Evolutionary conservation across 1,284 basidiomycete genomes (phyloP).

Genomic region (Puccinia triticina): DNA sequence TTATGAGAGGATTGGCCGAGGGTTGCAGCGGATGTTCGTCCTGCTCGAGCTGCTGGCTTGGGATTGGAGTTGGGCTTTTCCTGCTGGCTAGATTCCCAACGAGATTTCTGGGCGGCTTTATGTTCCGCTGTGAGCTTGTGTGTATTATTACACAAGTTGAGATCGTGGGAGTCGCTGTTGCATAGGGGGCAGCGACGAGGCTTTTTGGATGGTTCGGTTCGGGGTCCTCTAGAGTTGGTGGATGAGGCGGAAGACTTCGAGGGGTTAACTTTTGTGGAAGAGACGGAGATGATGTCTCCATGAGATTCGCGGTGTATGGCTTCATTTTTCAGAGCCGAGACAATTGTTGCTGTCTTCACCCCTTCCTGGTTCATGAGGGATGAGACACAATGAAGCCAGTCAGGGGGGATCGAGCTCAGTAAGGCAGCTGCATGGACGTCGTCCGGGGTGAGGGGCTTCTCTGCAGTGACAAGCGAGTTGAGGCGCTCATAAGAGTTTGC

Average conservation of each 20-base stretch:
- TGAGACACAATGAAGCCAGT: conserved; percentile 5
- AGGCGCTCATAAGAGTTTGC: no score
- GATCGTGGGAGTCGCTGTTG: not conserved
- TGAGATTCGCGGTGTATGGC: not conserved
- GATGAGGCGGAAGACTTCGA: not conserved
- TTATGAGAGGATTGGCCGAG: not conserved
- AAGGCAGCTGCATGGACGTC: conserved; percentile 1
- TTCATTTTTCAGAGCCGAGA: not conserved
- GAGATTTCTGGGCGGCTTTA: not conserved
- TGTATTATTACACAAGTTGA: not conserved
- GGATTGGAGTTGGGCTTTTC: not conserved
- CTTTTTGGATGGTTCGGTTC: not conserved
- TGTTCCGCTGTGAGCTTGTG: not conserved
- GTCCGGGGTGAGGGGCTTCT: conserved; percentile 20
- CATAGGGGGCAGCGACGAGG: not conserved
- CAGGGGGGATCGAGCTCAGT: not conserved
- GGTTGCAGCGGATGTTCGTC: not conserved
- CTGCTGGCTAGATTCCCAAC: not conserved
- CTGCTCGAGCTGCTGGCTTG: not conserved
- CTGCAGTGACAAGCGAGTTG: not conserved
- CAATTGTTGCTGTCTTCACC: not conserved
- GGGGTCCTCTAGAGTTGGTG: not conserved
- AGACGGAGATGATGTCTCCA: not conserved
- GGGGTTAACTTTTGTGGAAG: not conserved
- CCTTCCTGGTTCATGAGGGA: conserved; percentile 5